phyloP scores from a whole-genome alignment of 2,329 filamentous ascomycete genomes.

The Alternaria infectoria region DNA sequence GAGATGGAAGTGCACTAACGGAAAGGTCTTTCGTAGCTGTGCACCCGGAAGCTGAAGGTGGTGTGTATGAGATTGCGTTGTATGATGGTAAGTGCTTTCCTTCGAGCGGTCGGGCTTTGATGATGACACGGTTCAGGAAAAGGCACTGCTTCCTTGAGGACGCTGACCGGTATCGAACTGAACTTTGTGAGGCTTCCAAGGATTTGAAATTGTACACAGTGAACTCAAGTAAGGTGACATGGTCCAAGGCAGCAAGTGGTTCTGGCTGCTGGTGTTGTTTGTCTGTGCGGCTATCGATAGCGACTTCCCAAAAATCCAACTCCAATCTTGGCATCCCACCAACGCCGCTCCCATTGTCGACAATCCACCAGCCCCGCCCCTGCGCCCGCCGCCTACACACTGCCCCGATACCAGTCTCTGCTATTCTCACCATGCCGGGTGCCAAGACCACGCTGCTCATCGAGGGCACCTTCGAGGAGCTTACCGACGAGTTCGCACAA shows the following conservation, averaged over 20 bases:
- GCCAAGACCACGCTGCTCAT: constrained; percentile 71
- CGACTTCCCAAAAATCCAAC: constrained; percentile 30
- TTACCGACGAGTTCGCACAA: constrained; percentile 91
- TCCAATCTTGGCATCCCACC: constrained; percentile 40
- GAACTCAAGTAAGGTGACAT: not conserved
- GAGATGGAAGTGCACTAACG: constrained; percentile 33
- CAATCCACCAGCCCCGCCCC: constrained; percentile 29
- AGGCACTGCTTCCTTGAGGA: not conserved
- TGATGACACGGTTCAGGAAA: not conserved
- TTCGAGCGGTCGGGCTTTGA: not conserved
- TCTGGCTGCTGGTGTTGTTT: not conserved
- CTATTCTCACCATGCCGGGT: constrained; percentile 60
- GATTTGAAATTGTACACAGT: not conserved
- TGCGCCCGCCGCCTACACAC: constrained; percentile 21
- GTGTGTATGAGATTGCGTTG: constrained; percentile 25
- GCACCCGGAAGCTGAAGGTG: constrained; percentile 8
- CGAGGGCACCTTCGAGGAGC: constrained; percentile 92
- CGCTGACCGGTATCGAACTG: not conserved
- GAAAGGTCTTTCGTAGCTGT: constrained; percentile 36
- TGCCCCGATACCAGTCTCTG: constrained; percentile 29
- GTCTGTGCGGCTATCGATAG: constrained; percentile 27
- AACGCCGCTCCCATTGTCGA: constrained; percentile 29
- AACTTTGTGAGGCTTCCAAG: not conserved
- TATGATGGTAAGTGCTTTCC: constrained; percentile 35
- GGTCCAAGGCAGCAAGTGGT: not conserved